Conservation (phyloP, 129 eudicot species). For the Logfia minima region DNA sequence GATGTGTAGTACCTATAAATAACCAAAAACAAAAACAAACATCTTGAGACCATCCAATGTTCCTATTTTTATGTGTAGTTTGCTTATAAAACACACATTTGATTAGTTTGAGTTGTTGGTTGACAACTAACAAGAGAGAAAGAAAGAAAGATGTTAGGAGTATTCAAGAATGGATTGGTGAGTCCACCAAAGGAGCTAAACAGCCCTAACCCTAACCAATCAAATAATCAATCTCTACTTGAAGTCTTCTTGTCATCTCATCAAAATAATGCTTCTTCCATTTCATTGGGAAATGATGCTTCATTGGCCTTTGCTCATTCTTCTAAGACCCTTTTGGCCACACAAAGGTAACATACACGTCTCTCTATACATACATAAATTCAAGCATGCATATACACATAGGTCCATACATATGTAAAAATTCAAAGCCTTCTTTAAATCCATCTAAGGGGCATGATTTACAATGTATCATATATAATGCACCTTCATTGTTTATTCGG, state of each 20-base stretch:
- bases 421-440: background rate
- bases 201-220: constrained; percentile 48
- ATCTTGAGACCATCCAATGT: constrained; percentile 30
- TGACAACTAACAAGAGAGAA: constrained; percentile 15
- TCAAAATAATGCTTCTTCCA: constrained; percentile 48
- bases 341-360: constrained; percentile 50
- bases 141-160: constrained; percentile 60
- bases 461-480: background rate
- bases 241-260: constrained; percentile 53
- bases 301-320: constrained; percentile 66
- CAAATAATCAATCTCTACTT: constrained; percentile 39
- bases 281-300: constrained; percentile 55
- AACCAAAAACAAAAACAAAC: constrained; percentile 25
- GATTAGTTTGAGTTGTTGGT: constrained; percentile 27
- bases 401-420: background rate
- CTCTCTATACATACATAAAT: background rate
- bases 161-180: constrained; percentile 79
- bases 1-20: constrained; percentile 26
- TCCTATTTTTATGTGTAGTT: constrained; percentile 33
- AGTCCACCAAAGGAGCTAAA: constrained; percentile 83
- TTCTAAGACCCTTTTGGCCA: constrained; percentile 39
- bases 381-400: no score
- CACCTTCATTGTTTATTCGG: background rate
- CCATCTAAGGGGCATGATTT: background rate
- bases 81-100: constrained; percentile 25